Evolutionary conservation across 2,329 filamentous ascomycete genomes (phyloP).

Genomic region (Venturia carpophila): DNA sequence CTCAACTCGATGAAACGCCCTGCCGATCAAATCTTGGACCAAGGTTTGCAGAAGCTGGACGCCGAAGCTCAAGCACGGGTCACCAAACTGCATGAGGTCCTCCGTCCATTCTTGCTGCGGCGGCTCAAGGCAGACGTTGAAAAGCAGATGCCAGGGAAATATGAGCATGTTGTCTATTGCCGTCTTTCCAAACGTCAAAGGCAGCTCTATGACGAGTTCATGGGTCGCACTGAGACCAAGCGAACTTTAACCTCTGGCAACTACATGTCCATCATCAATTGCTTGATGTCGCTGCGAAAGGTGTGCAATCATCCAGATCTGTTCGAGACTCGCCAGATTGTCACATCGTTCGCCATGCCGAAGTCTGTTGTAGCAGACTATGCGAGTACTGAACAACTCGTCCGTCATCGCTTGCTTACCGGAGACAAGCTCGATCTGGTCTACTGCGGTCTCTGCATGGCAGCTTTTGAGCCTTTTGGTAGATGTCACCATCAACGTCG

Average conservation of each 20-base stretch:
- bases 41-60: slow-evolving; percentile 87
- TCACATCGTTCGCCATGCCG: slow-evolving; percentile 90
- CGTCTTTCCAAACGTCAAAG: slow-evolving; percentile 90
- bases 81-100: slow-evolving; percentile 83
- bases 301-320: slow-evolving; percentile 98
- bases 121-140: slow-evolving; percentile 94
- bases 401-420: slow-evolving; percentile 57
- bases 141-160: slow-evolving; percentile 97
- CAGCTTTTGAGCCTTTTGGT: slow-evolving; percentile 54
- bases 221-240: slow-evolving; percentile 81
- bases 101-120: slow-evolving; percentile 84
- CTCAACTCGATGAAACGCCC: slow-evolving; percentile 93
- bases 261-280: slow-evolving; percentile 96
- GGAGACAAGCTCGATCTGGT: slow-evolving; percentile 57
- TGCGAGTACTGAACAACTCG: slow-evolving; percentile 60
- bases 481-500: slow-evolving; percentile 43
- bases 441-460: slow-evolving; percentile 72
- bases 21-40: slow-evolving; percentile 91
- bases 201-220: slow-evolving; percentile 92
- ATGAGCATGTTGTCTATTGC: slow-evolving; percentile 94
- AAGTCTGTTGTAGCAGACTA: slow-evolving; percentile 69
- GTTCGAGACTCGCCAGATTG: slow-evolving; percentile 91
- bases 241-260: slow-evolving; percentile 87
- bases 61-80: slow-evolving; percentile 90
- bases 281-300: slow-evolving; percentile 92